A percentile compares a stretch with the other conserved stretches of the same genome.
phyloP scores from a whole-genome alignment of 2,329 filamentous ascomycete species.

The Ophiostoma pallidulum region DNA sequence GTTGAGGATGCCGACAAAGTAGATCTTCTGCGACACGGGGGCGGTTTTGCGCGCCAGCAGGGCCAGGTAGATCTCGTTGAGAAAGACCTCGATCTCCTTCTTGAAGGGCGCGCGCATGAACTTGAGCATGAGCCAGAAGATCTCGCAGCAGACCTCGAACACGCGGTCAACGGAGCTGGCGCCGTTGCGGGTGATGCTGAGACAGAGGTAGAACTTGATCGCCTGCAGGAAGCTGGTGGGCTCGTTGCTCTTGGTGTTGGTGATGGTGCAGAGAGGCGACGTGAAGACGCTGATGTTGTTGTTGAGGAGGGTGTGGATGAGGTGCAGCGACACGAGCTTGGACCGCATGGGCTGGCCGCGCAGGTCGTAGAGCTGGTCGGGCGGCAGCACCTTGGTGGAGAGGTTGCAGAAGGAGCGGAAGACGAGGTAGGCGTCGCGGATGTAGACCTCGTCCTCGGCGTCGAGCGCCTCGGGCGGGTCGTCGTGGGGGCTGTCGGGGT shows the following conservation, averaged over 20 bases:
- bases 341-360: constrained; percentile 95
- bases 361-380: constrained; percentile 86
- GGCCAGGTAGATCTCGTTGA: constrained; percentile 94
- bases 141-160: constrained; percentile 92
- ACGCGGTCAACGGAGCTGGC: constrained; percentile 86
- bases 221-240: constrained; percentile 88
- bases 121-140: constrained; percentile 96
- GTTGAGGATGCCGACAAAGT: constrained; percentile 78
- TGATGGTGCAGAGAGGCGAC: constrained; percentile 85
- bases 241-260: constrained; percentile 79
- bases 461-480: constrained; percentile 53
- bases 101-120: constrained; percentile 90
- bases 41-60: constrained; percentile 82
- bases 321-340: constrained; percentile 87
- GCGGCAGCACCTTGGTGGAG: constrained; percentile 80
- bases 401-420: constrained; percentile 97
- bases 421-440: constrained; percentile 92
- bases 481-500: constrained; percentile 43
- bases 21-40: constrained; percentile 82
- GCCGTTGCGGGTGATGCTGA: constrained; percentile 90
- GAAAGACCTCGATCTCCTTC: constrained; percentile 96
- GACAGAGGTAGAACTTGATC: constrained; percentile 91
- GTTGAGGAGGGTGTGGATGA: constrained; percentile 90
- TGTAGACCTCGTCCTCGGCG: constrained; percentile 87
- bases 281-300: constrained; percentile 89